Percentiles rank a stretch among this genome's conserved stretches.
Evolutionary conservation across 2,329 filamentous ascomycete species (phyloP).

Genomic region (Xylariaceae sp.): DNA sequence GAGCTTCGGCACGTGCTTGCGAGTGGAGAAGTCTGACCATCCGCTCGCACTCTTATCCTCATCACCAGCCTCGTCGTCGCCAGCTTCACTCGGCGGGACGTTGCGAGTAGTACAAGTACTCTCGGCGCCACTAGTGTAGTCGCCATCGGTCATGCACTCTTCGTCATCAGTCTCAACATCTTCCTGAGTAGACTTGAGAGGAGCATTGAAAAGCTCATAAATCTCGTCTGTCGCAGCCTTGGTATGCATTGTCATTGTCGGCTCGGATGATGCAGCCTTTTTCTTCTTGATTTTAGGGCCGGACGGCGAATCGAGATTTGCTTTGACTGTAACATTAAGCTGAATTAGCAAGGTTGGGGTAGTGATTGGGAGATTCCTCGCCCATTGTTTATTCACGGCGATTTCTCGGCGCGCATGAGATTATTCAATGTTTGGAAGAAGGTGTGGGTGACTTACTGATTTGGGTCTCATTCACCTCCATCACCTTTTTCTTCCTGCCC

Average conservation of each 20-base stretch:
- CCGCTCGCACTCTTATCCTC: conserved; percentile 67
- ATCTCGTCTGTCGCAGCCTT: conserved; percentile 95
- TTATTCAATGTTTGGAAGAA: background rate
- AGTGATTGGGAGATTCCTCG: conserved; percentile 1
- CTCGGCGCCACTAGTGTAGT: conserved; percentile 82
- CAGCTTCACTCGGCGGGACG: conserved; percentile 44
- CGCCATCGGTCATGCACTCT: conserved; percentile 66
- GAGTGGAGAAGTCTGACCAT: conserved; percentile 84
- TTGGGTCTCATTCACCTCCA: conserved; percentile 87
- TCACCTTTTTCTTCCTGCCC: conserved; percentile 70
- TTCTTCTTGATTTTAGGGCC: conserved; percentile 80
- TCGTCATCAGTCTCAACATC: conserved; percentile 48
- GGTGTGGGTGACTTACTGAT: conserved; percentile 62
- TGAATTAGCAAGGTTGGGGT: conserved; percentile 27
- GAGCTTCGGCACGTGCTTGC: conserved; percentile 61
- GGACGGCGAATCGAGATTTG: conserved; percentile 86
- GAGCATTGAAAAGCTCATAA: conserved; percentile 94
- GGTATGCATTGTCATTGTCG: conserved; percentile 98
- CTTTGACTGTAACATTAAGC: conserved; percentile 63
- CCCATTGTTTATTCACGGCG: no score
- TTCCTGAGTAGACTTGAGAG: conserved; percentile 47
- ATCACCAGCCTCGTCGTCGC: conserved; percentile 46
- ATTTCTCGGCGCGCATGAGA: no score
- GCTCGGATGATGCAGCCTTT: conserved; percentile 59
- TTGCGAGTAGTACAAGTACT: conserved; percentile 76